A percentile compares a stretch with the other conserved stretches of the same genome.
These are phyloP conservation scores for Saitozyma sp. DNA, from an alignment of 768 basidiomycete genomes.

Conservation along the genomic window DNA sequence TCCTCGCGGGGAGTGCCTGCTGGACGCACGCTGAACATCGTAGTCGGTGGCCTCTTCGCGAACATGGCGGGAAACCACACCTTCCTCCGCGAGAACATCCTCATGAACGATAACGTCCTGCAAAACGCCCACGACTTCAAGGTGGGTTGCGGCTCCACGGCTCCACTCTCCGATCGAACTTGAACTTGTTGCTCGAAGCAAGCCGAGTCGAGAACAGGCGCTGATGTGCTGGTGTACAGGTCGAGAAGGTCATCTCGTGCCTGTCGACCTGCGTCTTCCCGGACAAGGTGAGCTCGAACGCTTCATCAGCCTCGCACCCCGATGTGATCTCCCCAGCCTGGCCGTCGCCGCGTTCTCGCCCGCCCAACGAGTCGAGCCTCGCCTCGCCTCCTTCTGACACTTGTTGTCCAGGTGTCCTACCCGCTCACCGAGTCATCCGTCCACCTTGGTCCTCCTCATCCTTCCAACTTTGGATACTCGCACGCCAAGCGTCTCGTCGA, in stretches of 20 bases:
- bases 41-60: slow-evolving; percentile 90
- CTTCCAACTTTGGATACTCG: slow-evolving; percentile 94
- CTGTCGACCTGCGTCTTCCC: slow-evolving; percentile 97
- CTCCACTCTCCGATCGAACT: no score
- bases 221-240: slow-evolving; percentile 25
- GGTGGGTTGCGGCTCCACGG: slow-evolving; percentile 35
- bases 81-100: slow-evolving; percentile 89
- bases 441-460: slow-evolving; percentile 86
- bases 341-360: no score
- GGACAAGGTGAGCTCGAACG: slow-evolving; percentile 60
- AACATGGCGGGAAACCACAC: slow-evolving; percentile 96
- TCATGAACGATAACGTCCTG: slow-evolving; percentile 94
- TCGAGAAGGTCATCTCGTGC: slow-evolving; percentile 84
- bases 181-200: no score
- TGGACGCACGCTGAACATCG: slow-evolving; percentile 1
- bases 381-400: slow-evolving; percentile 2
- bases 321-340: no score
- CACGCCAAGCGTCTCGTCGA: slow-evolving; percentile 95
- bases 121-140: slow-evolving; percentile 66
- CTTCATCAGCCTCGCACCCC: no score
- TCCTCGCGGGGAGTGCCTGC: slow-evolving; percentile 43
- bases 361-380: neutral
- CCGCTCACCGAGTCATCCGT: slow-evolving; percentile 91
- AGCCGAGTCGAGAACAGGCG: no score
- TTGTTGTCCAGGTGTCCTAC: slow-evolving; percentile 64